phyloP scores from a whole-genome alignment of 257 asterid genomes.

The Oldenlandia corymbosa region DNA sequence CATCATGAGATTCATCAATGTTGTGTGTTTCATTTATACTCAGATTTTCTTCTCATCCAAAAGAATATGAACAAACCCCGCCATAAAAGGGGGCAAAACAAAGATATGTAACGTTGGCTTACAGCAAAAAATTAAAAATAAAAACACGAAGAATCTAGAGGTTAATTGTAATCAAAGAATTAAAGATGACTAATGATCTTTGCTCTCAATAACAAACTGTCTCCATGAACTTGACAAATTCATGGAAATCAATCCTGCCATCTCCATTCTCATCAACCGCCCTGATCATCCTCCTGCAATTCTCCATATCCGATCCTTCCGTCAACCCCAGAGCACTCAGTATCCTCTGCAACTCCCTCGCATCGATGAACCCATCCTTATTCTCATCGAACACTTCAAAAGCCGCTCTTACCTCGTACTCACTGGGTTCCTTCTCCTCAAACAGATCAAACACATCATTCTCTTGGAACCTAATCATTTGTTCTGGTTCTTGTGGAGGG shows the following conservation, averaged over 20 bases:
- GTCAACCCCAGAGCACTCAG: conserved; percentile 48
- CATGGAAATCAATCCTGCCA: conserved; percentile 53
- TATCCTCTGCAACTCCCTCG: conserved; percentile 56
- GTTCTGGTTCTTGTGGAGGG: conserved; percentile 8
- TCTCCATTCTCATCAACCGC: conserved; percentile 62
- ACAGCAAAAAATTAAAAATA: too few relatives aligned
- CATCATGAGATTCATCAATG: too few relatives aligned
- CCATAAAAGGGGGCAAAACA: not conserved
- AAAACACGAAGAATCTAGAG: too few relatives aligned
- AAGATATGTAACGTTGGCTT: too few relatives aligned
- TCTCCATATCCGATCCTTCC: conserved; percentile 42
- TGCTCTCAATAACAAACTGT: not conserved
- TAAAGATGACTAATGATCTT: not conserved
- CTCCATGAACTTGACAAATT: conserved; percentile 40
- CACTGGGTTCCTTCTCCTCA: conserved; percentile 38
- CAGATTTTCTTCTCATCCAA: too few relatives aligned
- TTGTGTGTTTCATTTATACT: too few relatives aligned
- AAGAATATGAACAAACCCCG: too few relatives aligned
- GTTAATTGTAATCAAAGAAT: too few relatives aligned
- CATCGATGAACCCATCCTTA: conserved; percentile 74
- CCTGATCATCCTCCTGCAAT: conserved; percentile 62
- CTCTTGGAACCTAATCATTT: conserved; percentile 17
- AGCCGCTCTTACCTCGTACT: conserved; percentile 55
- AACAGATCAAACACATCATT: conserved; percentile 33
- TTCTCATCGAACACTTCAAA: conserved; percentile 64